Evolutionary conservation across 2,329 filamentous ascomycete species (phyloP).

Genomic region (Colletotrichum sp.): DNA sequence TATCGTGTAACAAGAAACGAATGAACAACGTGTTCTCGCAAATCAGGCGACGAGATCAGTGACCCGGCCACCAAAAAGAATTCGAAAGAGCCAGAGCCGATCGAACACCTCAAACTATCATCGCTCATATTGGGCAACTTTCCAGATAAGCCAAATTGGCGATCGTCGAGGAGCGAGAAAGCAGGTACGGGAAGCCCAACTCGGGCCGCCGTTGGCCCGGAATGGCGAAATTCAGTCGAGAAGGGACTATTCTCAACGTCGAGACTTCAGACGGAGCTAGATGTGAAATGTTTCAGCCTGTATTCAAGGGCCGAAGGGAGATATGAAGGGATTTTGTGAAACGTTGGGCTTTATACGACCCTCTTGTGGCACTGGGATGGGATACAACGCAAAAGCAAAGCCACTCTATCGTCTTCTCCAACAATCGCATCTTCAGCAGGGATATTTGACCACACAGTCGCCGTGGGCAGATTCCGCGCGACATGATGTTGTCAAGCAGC

Average conservation of each 20-base stretch:
- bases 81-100: background rate
- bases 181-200: background rate
- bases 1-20: background rate
- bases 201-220: background rate
- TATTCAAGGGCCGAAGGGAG: background rate
- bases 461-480: background rate
- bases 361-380: background rate
- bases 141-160: accelerated
- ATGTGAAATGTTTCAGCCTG: background rate
- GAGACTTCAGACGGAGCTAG: accelerated
- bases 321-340: background rate
- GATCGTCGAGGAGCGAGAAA: background rate
- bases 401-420: background rate
- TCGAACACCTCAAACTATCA: accelerated
- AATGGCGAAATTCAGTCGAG: background rate
- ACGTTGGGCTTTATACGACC: background rate
- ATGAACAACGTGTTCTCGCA: accelerated
- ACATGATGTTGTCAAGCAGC: background rate
- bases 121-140: background rate
- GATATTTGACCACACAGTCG: background rate
- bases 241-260: background rate
- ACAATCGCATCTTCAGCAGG: background rate
- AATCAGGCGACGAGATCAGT: background rate
- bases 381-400: background rate
- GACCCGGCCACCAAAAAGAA: background rate